Conservation (phyloP, 2,329 filamentous ascomycete species). For the Epichloe gansuensis region DNA sequence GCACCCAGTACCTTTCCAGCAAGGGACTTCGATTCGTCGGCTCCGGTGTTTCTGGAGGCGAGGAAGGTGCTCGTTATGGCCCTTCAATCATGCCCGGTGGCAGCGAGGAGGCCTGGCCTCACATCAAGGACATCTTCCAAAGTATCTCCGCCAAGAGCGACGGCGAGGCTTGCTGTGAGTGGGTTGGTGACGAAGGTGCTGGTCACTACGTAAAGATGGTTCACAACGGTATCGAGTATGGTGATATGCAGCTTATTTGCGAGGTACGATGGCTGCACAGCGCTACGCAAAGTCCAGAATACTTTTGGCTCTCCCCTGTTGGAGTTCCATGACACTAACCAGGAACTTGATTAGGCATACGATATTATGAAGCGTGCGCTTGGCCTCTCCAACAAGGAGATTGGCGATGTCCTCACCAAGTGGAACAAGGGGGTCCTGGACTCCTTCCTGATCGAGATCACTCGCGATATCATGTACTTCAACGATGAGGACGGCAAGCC, state of each 20-base stretch:
- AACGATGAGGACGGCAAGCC: constrained; percentile 87
- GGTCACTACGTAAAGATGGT: constrained; percentile 99
- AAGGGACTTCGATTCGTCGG: constrained; percentile 97
- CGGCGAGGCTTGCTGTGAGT: constrained; percentile 95
- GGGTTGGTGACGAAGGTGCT: constrained; percentile 98
- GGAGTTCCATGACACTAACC: background rate
- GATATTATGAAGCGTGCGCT: constrained; percentile 99
- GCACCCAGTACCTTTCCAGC: constrained; percentile 70
- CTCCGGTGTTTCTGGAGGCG: constrained; percentile 94
- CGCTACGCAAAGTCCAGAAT: background rate
- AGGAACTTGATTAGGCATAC: constrained; percentile 57
- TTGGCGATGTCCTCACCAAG: constrained; percentile 83
- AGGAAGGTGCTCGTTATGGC: constrained; percentile 96
- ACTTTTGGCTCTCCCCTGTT: background rate
- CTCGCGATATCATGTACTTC: constrained; percentile 95
- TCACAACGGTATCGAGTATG: constrained; percentile 99
- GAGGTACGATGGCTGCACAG: constrained; percentile 52
- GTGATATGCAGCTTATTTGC: constrained; percentile 99
- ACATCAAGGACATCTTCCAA: constrained; percentile 99
- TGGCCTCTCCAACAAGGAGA: constrained; percentile 81
- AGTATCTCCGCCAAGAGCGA: constrained; percentile 96
- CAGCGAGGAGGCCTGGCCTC: constrained; percentile 94
- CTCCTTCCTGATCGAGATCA: constrained; percentile 99
- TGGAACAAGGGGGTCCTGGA: constrained; percentile 99
- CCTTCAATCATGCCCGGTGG: constrained; percentile 98